Percentiles rank a stretch among this genome's conserved stretches.
These are phyloP conservation scores for Pyrrhoderma noxium DNA, from an alignment of 1,284 basidiomycete species.

Conservation along the genomic window DNA sequence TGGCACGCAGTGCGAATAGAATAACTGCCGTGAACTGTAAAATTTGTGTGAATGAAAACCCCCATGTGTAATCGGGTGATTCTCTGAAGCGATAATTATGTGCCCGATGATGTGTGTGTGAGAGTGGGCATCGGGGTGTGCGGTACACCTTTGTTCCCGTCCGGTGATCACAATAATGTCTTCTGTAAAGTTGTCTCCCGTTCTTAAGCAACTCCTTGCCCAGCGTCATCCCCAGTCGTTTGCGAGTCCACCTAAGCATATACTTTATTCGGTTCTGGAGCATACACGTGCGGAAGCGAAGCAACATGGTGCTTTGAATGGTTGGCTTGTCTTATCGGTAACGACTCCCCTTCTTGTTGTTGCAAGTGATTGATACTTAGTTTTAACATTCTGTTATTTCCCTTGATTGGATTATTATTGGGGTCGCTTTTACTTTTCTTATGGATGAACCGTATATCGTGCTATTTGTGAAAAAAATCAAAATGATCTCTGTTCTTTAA, in stretches of 20 bases:
- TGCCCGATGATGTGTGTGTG: too few species aligned
- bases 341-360: too few species aligned
- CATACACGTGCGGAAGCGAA: constrained; percentile 58
- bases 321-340: constrained; percentile 80
- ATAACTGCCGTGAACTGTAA: background rate
- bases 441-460: background rate
- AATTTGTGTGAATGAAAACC: background rate
- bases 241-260: constrained; percentile 47
- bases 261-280: constrained; percentile 50
- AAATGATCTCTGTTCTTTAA: background rate
- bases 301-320: constrained; percentile 58
- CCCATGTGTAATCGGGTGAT: too few species aligned
- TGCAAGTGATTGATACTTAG: too few species aligned
- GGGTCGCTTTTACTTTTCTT: background rate
- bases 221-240: constrained; percentile 60
- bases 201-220: constrained; percentile 67
- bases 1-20: background rate
- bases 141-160: background rate
- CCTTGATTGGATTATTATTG: background rate
- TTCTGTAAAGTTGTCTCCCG: constrained; percentile 29
- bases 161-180: too few species aligned
- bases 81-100: too few species aligned
- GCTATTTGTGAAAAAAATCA: background rate
- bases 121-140: background rate
- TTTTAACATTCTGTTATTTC: too few species aligned